Evolutionary conservation across 2,329 filamentous ascomycete genomes (phyloP).

Genomic region (Cryphonectria parasitica): DNA sequence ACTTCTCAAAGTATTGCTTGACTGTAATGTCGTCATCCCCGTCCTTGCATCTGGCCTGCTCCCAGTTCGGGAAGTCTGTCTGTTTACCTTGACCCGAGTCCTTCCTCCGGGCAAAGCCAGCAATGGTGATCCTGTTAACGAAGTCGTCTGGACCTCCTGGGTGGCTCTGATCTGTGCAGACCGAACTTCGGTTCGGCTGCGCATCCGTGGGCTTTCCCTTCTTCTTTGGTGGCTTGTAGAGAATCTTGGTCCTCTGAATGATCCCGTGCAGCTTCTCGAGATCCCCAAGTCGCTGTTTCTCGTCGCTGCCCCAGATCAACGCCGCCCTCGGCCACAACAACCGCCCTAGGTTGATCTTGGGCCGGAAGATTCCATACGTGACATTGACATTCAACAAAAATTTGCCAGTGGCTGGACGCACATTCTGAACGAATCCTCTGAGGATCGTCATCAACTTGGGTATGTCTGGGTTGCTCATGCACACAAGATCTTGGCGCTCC

Average conservation of each 20-base stretch:
- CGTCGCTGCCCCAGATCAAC: constrained; percentile 38
- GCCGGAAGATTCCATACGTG: constrained; percentile 56
- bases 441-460: constrained; percentile 39
- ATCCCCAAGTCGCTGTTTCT: constrained; percentile 20
- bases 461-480: not conserved
- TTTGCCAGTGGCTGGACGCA: constrained; percentile 56
- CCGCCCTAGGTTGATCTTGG: constrained; percentile 39
- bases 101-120: not conserved
- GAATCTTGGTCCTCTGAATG: constrained; percentile 44
- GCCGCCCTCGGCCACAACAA: not conserved
- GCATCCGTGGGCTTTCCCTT: constrained; percentile 8
- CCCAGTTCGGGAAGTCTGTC: not conserved
- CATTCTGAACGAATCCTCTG: constrained; percentile 60
- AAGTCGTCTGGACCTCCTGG: not conserved
- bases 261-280: constrained; percentile 42
- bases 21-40: not conserved
- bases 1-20: not conserved
- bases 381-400: constrained; percentile 61
- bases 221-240: constrained; percentile 37
- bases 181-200: constrained; percentile 31
- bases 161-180: not conserved
- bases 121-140: not conserved
- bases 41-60: not conserved
- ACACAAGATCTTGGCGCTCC: not conserved
- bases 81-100: constrained; percentile 31